These are phyloP conservation scores for Cymbidium sinense DNA, from an alignment of 106 monocot genomes.

Conservation along the genomic window DNA sequence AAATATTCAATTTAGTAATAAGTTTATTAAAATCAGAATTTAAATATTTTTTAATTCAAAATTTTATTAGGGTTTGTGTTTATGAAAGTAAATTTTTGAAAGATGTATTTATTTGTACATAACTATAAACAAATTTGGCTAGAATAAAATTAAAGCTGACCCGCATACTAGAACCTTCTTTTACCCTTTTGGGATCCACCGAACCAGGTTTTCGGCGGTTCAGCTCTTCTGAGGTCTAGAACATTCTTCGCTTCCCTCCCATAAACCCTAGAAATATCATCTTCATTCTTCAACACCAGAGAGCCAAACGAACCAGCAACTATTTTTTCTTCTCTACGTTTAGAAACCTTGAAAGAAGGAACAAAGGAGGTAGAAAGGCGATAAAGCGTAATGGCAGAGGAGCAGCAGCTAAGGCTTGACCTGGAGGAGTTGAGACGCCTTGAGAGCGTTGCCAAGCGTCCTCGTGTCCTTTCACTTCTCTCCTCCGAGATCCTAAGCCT, in stretches of 20 bases:
- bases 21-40: too few species aligned
- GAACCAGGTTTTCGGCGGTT: not conserved
- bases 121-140: too few species aligned
- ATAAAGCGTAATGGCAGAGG: slow-evolving; percentile 31
- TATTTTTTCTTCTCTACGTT: not conserved
- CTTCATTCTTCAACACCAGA: too few species aligned
- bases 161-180: slow-evolving; percentile 9
- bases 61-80: too few species aligned
- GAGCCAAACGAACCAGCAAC: not conserved
- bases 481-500: slow-evolving; percentile 50
- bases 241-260: slow-evolving; percentile 4
- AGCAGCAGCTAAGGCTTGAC: slow-evolving; percentile 58
- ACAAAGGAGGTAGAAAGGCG: not conserved
- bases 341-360: not conserved
- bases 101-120: too few species aligned
- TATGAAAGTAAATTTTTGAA: too few species aligned
- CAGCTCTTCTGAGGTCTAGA: not conserved
- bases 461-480: slow-evolving; percentile 59
- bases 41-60: too few species aligned
- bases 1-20: too few species aligned
- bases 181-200: not conserved
- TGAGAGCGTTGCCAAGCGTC: slow-evolving; percentile 54
- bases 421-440: slow-evolving; percentile 67
- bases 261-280: slow-evolving; percentile 6
- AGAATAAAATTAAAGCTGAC: too few species aligned